Percentiles rank a stretch among this genome's conserved stretches.
These are phyloP conservation scores for Pleoardoris graminearum DNA, from an alignment of 2,329 filamentous ascomycete genomes.

Conservation along the genomic window DNA sequence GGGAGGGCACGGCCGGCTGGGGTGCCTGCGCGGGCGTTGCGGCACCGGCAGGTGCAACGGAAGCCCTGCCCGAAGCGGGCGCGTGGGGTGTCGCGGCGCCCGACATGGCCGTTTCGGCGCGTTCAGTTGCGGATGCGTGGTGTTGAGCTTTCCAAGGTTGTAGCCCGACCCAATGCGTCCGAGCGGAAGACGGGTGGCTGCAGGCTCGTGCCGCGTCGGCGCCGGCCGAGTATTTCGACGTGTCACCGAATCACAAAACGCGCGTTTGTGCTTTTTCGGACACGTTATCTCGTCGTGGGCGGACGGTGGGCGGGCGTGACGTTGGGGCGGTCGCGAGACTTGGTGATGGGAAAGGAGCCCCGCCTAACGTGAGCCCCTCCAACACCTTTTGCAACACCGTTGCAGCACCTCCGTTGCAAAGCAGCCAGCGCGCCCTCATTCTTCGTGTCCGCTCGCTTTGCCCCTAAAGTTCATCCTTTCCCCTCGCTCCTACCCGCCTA, in stretches of 20 bases:
- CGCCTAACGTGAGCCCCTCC: constrained; percentile 22
- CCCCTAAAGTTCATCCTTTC: constrained; percentile 5
- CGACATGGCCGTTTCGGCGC: constrained; percentile 30
- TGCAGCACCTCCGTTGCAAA: neutral
- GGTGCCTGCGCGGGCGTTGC: constrained; percentile 31
- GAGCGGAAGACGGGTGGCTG: constrained; percentile 16
- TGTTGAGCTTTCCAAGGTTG: constrained; percentile 27
- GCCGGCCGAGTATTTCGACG: constrained; percentile 4
- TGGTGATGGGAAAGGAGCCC: constrained; percentile 11
- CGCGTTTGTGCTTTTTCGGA: constrained; percentile 12
- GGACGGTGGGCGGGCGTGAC: constrained; percentile 23
- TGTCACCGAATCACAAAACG: constrained; percentile 14
- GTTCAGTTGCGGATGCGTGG: neutral
- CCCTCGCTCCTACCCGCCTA: neutral
- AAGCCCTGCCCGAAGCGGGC: constrained; percentile 35
- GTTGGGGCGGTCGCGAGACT: too few relatives aligned
- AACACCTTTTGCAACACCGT: constrained; percentile 13
- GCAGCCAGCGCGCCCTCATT: neutral
- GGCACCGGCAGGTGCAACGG: constrained; percentile 36
- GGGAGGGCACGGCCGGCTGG: constrained; percentile 57
- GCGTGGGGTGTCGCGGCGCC: constrained; percentile 39
- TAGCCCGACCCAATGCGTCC: constrained; percentile 8
- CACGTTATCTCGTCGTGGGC: constrained; percentile 15
- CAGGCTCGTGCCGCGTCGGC: constrained; percentile 10
- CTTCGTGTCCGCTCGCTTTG: constrained; percentile 5